phyloP scores from a whole-genome alignment of 2,329 filamentous ascomycete species.

The Colletotrichum incanum region DNA sequence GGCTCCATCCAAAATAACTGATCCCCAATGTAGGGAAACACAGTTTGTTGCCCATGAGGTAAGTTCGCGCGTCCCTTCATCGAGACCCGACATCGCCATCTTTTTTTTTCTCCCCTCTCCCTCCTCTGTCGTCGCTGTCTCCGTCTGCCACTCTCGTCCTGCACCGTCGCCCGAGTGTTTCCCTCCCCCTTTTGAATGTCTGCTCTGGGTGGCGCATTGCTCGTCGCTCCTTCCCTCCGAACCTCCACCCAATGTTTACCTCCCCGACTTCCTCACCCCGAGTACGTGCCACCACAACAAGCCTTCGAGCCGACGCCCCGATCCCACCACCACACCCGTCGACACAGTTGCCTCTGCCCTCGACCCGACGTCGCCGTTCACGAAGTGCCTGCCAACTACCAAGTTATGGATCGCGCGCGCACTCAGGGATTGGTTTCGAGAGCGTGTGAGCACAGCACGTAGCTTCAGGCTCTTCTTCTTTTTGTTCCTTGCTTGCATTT shows the following conservation, averaged over 20 bases:
- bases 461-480: slow-evolving; percentile 46
- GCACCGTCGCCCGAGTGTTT: slow-evolving; percentile 20
- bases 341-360: slow-evolving; percentile 21
- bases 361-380: slow-evolving; percentile 13
- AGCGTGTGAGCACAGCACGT: slow-evolving; percentile 51
- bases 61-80: slow-evolving; percentile 29
- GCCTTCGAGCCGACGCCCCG: slow-evolving; percentile 34
- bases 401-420: slow-evolving; percentile 54
- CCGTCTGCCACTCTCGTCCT: slow-evolving; percentile 16
- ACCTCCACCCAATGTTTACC: slow-evolving; percentile 43
- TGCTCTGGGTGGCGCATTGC: slow-evolving; percentile 42
- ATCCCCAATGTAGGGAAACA: slow-evolving; percentile 32
- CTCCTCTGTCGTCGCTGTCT: slow-evolving; percentile 2
- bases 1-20: slow-evolving; percentile 41
- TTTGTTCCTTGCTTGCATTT: slow-evolving; percentile 27
- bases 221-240: slow-evolving; percentile 36
- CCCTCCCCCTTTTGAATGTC: slow-evolving; percentile 38
- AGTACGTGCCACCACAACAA: slow-evolving; percentile 43
- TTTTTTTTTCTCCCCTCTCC: slow-evolving; percentile 8
- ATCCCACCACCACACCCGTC: slow-evolving; percentile 44
- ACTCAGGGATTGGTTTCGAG: slow-evolving; percentile 45
- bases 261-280: slow-evolving; percentile 36
- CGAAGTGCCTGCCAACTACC: slow-evolving; percentile 25
- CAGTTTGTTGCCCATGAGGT: slow-evolving; percentile 36
- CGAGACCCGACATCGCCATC: slow-evolving; percentile 36